Evolutionary conservation across 2,329 filamentous ascomycete genomes (phyloP), one percentile per base, ranked within the genome.

Genomic region (Colletotrichum somersetense): DNA sequence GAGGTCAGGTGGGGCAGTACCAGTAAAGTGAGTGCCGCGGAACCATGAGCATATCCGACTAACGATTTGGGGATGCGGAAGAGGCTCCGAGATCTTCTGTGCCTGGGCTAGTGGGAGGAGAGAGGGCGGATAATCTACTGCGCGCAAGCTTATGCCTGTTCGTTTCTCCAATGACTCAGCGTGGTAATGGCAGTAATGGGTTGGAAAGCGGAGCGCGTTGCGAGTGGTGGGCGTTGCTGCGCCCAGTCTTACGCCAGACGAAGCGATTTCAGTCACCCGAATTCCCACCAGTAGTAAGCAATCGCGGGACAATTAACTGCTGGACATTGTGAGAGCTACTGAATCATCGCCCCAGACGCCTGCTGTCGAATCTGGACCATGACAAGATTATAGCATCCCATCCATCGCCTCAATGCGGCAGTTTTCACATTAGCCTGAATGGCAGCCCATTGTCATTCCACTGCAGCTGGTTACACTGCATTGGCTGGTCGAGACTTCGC

Each of bases 11-110:
- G 58, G 58, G 53, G 38, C 20, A 68, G 30, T 44, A 68, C 58
- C 44, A 40, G 42, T 48, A 23, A 48, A 48, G 46, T 23, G 20
- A 35, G 33, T 40, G 57, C 48, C 14, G 26, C 6, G 50, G 14
- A 16, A 20, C 16, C 56, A 48, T 50, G 40, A 33, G 56, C 63
- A 48, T 40, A n/a, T 57, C 63, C 57, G 63, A 57, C 44, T 46
- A 30, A 48, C 44, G 38, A 30, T 38, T 65, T 71, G 62, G 58
- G 68, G 52, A 58, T 46, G 52, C 68, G 68, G 68, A 71, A 66
- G 44, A 18, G 57, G 50, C 62, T 71, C 68, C 65, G 58, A 62
- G 65, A 56, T 63, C 58, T 63, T 53, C 68, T 71, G 65, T 68
- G 68, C 68, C 68, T 71, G 58, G 68, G 38, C 40, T 71, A 71